Conservation (phyloP, 176 grass and related monocot genomes). For the Phyllostachys edulis region DNA sequence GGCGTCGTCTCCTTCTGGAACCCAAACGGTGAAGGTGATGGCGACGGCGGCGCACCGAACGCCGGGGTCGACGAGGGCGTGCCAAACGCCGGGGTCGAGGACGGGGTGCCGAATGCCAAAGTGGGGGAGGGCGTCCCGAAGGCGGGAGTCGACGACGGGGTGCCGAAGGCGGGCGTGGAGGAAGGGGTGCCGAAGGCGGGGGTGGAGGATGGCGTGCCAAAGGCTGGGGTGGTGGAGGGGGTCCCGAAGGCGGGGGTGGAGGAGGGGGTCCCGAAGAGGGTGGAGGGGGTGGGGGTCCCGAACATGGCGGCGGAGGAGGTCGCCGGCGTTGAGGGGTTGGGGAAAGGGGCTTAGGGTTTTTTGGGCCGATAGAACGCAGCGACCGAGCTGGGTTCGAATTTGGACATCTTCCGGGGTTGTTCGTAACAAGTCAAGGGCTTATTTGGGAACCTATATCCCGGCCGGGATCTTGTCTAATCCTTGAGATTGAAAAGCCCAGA, state of each 20-base stretch:
- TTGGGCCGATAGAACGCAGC: not conserved
- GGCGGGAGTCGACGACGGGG: not conserved
- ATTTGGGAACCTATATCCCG: too few relatives aligned
- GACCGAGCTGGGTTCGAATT: not conserved
- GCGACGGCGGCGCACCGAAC: constrained; percentile 34
- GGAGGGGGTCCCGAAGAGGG: constrained; percentile 20
- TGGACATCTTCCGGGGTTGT: too few relatives aligned
- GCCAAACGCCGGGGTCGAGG: constrained; percentile 35
- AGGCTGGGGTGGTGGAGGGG: not conserved
- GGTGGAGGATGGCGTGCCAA: not conserved
- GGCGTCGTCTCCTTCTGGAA: constrained; percentile 54
- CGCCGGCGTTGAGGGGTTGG: constrained; percentile 24
- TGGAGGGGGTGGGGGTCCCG: constrained; percentile 7
- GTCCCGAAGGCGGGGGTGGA: constrained; percentile 33
- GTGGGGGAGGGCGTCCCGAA: constrained; percentile 23
- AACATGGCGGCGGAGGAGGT: constrained; percentile 33
- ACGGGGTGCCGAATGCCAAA: constrained; percentile 26
- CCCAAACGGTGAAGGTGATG: constrained; percentile 41
- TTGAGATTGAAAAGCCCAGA: too few relatives aligned
- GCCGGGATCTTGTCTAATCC: too few relatives aligned
- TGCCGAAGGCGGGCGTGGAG: constrained; percentile 19
- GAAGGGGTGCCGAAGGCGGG: constrained; percentile 42
- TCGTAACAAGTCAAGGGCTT: too few relatives aligned
- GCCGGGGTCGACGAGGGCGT: constrained; percentile 39
- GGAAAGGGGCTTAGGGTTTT: constrained; percentile 33